Evolutionary conservation across 108 stramenopile species (phyloP).

Genomic region (Bacterosira constricta): DNA sequence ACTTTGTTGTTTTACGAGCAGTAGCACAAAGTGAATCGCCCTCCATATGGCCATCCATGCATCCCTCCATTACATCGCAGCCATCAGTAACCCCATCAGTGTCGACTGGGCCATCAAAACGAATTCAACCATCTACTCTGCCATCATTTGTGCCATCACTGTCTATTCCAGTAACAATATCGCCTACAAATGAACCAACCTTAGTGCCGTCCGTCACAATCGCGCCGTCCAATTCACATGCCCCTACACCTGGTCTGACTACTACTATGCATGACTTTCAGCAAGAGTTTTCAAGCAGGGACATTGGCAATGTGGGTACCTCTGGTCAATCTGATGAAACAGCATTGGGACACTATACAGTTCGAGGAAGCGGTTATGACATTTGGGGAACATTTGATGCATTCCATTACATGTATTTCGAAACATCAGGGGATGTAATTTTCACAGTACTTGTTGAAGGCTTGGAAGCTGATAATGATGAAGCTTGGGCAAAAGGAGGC

Average conservation of each 20-base stretch:
- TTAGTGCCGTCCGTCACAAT: slow-evolving; percentile 9
- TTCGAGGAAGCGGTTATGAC: slow-evolving; percentile 14
- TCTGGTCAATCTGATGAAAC: background rate
- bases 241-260: slow-evolving; percentile 1
- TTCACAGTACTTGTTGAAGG: slow-evolving; percentile 12
- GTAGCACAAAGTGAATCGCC: slow-evolving; percentile 28
- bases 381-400: slow-evolving; percentile 18
- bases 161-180: background rate
- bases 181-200: no score
- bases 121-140: background rate
- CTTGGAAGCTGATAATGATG: background rate
- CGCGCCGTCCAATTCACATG: slow-evolving; percentile 3
- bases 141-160: background rate
- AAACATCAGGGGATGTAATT: slow-evolving; percentile 29
- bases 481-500: slow-evolving; percentile 30
- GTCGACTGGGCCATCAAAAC: background rate
- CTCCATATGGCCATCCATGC: slow-evolving; percentile 8
- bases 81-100: background rate
- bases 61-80: background rate
- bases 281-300: background rate
- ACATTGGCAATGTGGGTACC: slow-evolving; percentile 11
- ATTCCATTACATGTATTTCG: slow-evolving; percentile 35
- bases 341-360: slow-evolving; percentile 3
- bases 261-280: background rate
- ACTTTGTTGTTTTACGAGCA: slow-evolving; percentile 20